Base-by-base conservation (phyloP, 768 basidiomycete species). In the Trametopsis cervina region DNA sequence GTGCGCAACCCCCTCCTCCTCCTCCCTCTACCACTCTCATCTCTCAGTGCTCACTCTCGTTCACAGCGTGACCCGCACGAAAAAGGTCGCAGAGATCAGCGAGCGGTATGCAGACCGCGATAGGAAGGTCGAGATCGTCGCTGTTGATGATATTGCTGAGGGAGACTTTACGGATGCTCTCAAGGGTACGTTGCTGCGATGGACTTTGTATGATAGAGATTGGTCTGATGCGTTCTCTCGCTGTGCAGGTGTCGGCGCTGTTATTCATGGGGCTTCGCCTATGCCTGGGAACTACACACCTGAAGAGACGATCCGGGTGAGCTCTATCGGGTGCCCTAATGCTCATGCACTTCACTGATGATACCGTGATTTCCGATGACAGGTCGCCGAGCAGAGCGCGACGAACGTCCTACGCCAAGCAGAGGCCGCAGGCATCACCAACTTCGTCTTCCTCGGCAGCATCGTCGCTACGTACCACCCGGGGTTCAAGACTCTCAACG, bases 371-470 rank as follows among this genome's bases (percentile, higher is more conserved):
- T 4, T 18, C 4, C n/a, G n/a, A n/a, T n/a, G n/a, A 23, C 37
- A 58, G 57, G 47, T 42, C 1, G 54, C 60, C 2, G 45, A 57
- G 4, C 50, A 52, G 10, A 58, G 62, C 12, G 56, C 59, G 2
- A 22, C 53, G 35, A 64, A 63, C 36, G 54, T 76, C 21, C 67
- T 76, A 55, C 57, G 60, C 22, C 69, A 75, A 33, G 68, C 73
- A 17, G 61, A 69, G 7, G 56, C 70, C n/a, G 71, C 57, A 1
- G 52, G 58, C 1, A 61, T 78, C 59, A 65, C 69, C 59, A 62
- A 73, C 6, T 66, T 77, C 13, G 69, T 74, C 4, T 59, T 74
- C 52, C 74, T 75, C 12, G 58, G 61, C 49, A 61, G 58, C 29
- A 42, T 57, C 51, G 15, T 53, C 27, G 64, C 66, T 36, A 17